phyloP scores from a whole-genome alignment of 306 rosid genomes.

The Ormosia emarginata region DNA sequence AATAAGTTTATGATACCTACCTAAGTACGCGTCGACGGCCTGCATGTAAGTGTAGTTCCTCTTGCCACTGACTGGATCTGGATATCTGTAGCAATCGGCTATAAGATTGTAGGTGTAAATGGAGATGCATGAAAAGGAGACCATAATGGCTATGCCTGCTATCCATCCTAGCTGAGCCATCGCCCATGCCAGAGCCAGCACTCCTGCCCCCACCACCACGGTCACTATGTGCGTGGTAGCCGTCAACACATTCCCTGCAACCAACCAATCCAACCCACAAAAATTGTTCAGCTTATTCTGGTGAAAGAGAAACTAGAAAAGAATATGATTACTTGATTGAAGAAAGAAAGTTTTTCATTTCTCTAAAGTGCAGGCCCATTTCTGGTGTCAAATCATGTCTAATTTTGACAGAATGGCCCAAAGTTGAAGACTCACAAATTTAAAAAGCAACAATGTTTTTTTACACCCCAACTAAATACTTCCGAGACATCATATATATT shows the following conservation, averaged over 20 bases:
- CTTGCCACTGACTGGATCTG: constrained; percentile 24
- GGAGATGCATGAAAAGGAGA: constrained; percentile 31
- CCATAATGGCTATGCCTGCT: constrained; percentile 22
- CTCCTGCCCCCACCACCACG: constrained; percentile 42
- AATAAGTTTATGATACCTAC: not conserved
- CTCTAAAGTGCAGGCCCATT: too few species aligned
- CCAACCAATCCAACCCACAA: not conserved
- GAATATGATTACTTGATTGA: not conserved
- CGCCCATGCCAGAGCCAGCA: constrained; percentile 40
- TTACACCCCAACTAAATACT: too few species aligned
- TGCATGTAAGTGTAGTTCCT: constrained; percentile 51
- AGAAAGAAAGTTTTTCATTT: not conserved
- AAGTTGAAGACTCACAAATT: too few species aligned
- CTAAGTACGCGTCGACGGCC: constrained; percentile 33
- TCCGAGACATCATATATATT: too few species aligned
- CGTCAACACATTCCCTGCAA: constrained; percentile 36
- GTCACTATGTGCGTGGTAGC: constrained; percentile 38
- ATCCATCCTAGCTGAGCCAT: constrained; percentile 43
- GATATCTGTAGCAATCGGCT: constrained; percentile 45
- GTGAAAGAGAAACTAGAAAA: not conserved
- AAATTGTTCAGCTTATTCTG: not conserved
- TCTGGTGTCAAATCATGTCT: too few species aligned
- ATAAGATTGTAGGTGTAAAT: constrained; percentile 38
- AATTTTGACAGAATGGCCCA: too few species aligned
- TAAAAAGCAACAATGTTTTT: too few species aligned